Conservation (phyloP, 2,329 filamentous ascomycete species). For the Xylariaceae sp. region DNA sequence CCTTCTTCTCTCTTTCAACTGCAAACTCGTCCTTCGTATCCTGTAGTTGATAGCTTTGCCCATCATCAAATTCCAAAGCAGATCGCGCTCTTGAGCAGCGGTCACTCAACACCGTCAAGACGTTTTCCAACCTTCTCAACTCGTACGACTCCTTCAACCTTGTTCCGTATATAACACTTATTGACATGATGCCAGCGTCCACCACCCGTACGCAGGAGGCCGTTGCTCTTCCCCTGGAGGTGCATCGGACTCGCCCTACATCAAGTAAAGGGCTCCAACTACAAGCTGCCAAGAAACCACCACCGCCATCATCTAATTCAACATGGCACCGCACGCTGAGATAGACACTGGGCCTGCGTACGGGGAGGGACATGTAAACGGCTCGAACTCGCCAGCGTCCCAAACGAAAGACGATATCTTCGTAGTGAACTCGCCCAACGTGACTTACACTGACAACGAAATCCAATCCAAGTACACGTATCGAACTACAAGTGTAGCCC, state of each 20-base stretch:
- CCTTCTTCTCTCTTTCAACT: neutral
- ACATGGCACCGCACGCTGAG: constrained; percentile 92
- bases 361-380: constrained; percentile 52
- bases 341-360: constrained; percentile 52
- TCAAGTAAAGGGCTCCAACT: constrained; percentile 46
- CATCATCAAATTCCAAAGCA: constrained; percentile 15
- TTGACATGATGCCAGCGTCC: constrained; percentile 55
- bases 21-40: neutral
- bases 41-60: too few species aligned
- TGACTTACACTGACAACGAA: constrained; percentile 79
- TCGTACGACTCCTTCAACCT: constrained; percentile 59
- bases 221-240: constrained; percentile 84
- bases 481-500: constrained; percentile 81
- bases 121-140: constrained; percentile 98
- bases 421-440: constrained; percentile 86
- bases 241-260: constrained; percentile 65
- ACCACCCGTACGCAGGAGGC: constrained; percentile 95
- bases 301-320: constrained; percentile 23
- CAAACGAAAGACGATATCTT: constrained; percentile 59
- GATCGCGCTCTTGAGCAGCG: constrained; percentile 58
- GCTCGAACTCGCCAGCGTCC: constrained; percentile 26
- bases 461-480: constrained; percentile 96
- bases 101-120: constrained; percentile 70
- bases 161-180: constrained; percentile 14
- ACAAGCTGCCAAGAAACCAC: constrained; percentile 12